These are phyloP conservation scores for Populus hybrid DNA, from an alignment of 441 rosid species.

Conservation along the genomic window DNA sequence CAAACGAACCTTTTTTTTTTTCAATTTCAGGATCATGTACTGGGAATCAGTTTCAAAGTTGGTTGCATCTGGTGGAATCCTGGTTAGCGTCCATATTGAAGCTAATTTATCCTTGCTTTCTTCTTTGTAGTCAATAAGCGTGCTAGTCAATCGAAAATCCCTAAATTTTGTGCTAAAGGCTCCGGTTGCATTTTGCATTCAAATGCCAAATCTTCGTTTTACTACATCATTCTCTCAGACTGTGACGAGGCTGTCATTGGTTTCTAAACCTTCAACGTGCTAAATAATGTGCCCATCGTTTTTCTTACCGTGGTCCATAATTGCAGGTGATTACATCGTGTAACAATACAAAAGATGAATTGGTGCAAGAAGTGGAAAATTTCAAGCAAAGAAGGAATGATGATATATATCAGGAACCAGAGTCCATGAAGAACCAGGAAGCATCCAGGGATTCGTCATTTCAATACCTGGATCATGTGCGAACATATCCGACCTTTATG, in stretches of 20 bases:
- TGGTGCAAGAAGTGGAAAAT: constrained; percentile 68
- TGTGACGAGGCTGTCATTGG: background rate
- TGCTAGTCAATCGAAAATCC: background rate
- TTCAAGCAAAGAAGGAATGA: constrained; percentile 46
- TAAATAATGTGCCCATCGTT: background rate
- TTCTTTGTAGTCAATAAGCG: background rate
- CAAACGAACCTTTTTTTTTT: constrained; percentile 10
- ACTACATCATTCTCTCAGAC: background rate
- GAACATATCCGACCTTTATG: constrained; percentile 79
- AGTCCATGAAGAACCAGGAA: constrained; percentile 34
- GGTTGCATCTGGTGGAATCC: constrained; percentile 72
- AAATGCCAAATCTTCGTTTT: background rate
- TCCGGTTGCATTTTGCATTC: background rate
- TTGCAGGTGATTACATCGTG: constrained; percentile 80
- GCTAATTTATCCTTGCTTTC: background rate
- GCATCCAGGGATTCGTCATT: constrained; percentile 36
- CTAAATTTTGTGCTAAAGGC: background rate
- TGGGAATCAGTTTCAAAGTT: constrained; percentile 89
- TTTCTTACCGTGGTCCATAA: background rate
- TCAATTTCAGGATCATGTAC: constrained; percentile 56
- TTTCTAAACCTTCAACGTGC: background rate
- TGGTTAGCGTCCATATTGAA: constrained; percentile 44
- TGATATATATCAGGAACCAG: constrained; percentile 14
- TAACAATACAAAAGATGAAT: constrained; percentile 77
- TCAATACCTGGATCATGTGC: constrained; percentile 70